These are phyloP conservation scores for Debaryomyces prosopidis DNA, from an alignment of 805 yeast genomes.

Conservation along the genomic window DNA sequence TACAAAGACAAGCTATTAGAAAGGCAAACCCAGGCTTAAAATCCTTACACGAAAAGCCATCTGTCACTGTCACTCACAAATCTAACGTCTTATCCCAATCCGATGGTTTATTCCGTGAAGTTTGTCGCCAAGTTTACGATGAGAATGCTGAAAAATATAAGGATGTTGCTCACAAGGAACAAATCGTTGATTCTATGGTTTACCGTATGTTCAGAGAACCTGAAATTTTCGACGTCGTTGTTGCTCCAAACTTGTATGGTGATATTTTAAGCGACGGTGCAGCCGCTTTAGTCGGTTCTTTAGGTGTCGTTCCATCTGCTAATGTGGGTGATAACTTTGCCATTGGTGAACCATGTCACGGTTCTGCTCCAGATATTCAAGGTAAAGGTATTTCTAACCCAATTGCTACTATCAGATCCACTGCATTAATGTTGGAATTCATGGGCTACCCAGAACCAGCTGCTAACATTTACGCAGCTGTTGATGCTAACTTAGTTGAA, in stretches of 20 bases:
- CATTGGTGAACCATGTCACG: slow-evolving; percentile 99
- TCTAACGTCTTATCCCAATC: slow-evolving; percentile 90
- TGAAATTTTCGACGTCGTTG: slow-evolving; percentile 94
- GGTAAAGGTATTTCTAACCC: slow-evolving; percentile 95
- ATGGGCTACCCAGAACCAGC: slow-evolving; percentile 91
- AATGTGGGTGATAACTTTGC: slow-evolving; percentile 96
- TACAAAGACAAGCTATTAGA: slow-evolving; percentile 83
- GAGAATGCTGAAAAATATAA: slow-evolving; percentile 58
- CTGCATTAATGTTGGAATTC: slow-evolving; percentile 96
- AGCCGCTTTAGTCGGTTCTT: slow-evolving; percentile 95
- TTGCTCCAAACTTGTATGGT: slow-evolving; percentile 98
- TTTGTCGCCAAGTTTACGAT: slow-evolving; percentile 61
- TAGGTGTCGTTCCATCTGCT: slow-evolving; percentile 97
- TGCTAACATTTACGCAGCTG: slow-evolving; percentile 88
- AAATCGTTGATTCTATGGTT: slow-evolving; percentile 98
- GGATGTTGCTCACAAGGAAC: slow-evolving; percentile 77
- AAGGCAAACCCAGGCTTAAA: slow-evolving; percentile 42
- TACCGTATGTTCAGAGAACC: slow-evolving; percentile 99
- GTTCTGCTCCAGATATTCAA: slow-evolving; percentile 98
- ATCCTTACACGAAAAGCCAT: slow-evolving; percentile 48
- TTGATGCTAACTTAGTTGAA: slow-evolving; percentile 86
- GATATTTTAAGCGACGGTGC: slow-evolving; percentile 97
- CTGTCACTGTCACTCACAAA: slow-evolving; percentile 92
- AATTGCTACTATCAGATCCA: slow-evolving; percentile 95
- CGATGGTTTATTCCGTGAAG: slow-evolving; percentile 96